These are phyloP conservation scores for Tieghemiomyces parasiticus DNA, from an alignment of 192 early-diverging fungal species.

Conservation along the genomic window DNA sequence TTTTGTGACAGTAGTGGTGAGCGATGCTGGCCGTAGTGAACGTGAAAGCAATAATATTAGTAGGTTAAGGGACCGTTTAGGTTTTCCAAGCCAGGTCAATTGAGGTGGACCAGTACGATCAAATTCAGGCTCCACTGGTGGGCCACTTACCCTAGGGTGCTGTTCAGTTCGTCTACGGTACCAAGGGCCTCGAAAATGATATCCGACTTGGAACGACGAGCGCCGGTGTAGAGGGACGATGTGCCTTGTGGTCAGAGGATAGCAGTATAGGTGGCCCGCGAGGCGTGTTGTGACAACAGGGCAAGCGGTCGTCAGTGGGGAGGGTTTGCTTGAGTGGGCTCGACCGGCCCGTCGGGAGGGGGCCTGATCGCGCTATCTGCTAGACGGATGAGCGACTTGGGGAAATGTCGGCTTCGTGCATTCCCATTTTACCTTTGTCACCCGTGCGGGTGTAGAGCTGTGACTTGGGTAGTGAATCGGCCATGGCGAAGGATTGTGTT, in stretches of 20 bases:
- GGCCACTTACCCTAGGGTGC: conserved; percentile 3
- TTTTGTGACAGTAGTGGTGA: conserved; percentile 6
- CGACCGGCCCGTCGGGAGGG: no score
- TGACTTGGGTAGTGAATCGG: conserved; percentile 2
- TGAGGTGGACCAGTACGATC: not conserved
- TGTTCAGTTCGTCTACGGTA: conserved; percentile 10
- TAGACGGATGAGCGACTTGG: not conserved
- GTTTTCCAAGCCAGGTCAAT: not conserved
- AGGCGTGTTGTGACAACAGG: not conserved
- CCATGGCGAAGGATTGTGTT: not conserved
- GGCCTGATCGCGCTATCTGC: no score
- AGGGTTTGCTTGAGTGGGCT: not conserved
- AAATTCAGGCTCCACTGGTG: not conserved
- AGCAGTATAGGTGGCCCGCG: no score
- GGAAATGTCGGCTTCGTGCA: not conserved
- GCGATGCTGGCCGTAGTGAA: conserved; percentile 2
- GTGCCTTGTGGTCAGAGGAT: no score
- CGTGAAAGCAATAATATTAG: not conserved
- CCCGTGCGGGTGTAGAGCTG: conserved; percentile 11
- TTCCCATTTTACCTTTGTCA: conserved; percentile 3
- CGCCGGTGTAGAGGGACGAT: conserved; percentile 9
- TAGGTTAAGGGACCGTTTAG: not conserved
- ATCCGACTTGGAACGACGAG: conserved; percentile 3
- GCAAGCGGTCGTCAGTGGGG: not conserved
- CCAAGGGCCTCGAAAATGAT: conserved; percentile 10